phyloP scores from a whole-genome alignment of 805 yeast species.

The Wickerhamiella kazuoi region DNA sequence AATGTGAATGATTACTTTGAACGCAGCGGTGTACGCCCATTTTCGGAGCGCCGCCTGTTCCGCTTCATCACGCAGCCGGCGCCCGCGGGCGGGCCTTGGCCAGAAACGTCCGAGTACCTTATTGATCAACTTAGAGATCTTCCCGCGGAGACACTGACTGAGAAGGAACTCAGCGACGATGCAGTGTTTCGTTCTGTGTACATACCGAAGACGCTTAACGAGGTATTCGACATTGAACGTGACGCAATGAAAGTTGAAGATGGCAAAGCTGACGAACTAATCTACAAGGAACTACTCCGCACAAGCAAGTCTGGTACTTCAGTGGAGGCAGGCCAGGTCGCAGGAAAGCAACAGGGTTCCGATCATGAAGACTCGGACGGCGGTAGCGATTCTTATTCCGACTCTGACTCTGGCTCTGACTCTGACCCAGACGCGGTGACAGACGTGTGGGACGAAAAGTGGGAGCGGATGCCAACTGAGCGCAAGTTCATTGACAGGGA shows the following conservation, averaged over 20 bases:
- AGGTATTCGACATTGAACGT: conserved; percentile 42
- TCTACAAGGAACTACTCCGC: conserved; percentile 22
- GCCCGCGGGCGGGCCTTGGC: conserved; percentile 23
- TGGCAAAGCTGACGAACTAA: conserved; percentile 37
- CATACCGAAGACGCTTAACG: conserved; percentile 49
- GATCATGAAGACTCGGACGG: conserved; percentile 16
- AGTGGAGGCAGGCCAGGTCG: conserved; percentile 15
- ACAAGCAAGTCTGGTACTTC: conserved; percentile 1
- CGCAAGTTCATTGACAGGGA: conserved; percentile 71
- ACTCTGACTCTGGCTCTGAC: conserved; percentile 17
- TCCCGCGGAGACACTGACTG: conserved; percentile 18
- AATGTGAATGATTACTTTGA: conserved; percentile 81
- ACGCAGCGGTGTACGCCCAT: conserved; percentile 53
- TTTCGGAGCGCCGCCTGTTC: conserved; percentile 68
- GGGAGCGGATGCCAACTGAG: conserved; percentile 36
- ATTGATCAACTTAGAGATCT: conserved; percentile 12
- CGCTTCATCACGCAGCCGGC: conserved; percentile 37
- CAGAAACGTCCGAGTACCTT: conserved; percentile 20
- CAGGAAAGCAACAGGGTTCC: conserved; percentile 20
- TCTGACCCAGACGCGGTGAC: conserved; percentile 21
- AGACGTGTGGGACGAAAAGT: conserved; percentile 23
- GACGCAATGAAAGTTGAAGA: conserved; percentile 36
- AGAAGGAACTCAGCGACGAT: conserved; percentile 47
- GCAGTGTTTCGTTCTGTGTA: conserved; percentile 73
- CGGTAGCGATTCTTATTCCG: neutral